Evolutionary conservation across 371 early-diverging fungal species (phyloP).

Genomic region (Lichtheimia ramosa): DNA sequence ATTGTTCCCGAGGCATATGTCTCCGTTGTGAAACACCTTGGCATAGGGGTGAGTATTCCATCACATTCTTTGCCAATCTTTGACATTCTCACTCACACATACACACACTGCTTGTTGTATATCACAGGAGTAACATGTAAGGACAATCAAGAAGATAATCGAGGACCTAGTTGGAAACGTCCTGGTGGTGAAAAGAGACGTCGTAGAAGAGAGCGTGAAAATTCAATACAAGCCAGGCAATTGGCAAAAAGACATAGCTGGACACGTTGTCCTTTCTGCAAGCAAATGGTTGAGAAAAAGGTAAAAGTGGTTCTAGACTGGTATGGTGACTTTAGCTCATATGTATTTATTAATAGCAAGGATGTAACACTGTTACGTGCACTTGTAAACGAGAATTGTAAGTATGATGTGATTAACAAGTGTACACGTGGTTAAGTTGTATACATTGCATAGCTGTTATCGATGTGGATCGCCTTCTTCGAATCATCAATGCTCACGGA

Average conservation of each 20-base stretch:
- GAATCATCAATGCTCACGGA: not conserved
- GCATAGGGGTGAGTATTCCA: conserved; percentile 1
- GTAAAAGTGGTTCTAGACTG: not conserved
- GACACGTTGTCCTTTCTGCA: conserved; percentile 3
- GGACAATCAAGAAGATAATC: too few relatives aligned
- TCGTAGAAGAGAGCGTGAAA: not conserved
- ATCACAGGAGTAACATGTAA: too few relatives aligned
- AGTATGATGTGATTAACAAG: not conserved
- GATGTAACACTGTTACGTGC: not conserved
- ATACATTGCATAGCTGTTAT: not conserved
- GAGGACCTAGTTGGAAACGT: too few relatives aligned
- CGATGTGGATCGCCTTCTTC: not conserved
- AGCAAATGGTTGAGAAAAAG: not conserved
- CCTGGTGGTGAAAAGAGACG: not conserved
- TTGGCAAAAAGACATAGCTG: not conserved
- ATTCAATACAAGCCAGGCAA: conserved; percentile 2
- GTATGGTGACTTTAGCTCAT: not conserved
- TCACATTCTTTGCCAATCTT: not conserved
- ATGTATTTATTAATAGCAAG: not conserved
- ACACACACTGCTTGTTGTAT: too few relatives aligned
- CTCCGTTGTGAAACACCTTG: conserved; percentile 2
- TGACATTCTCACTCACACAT: too few relatives aligned
- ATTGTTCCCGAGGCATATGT: conserved; percentile 8
- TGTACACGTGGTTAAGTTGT: not conserved
- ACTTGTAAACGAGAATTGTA: not conserved